Conservation (phyloP, 2,329 filamentous ascomycete species). For the Thielaviopsis populi region DNA sequence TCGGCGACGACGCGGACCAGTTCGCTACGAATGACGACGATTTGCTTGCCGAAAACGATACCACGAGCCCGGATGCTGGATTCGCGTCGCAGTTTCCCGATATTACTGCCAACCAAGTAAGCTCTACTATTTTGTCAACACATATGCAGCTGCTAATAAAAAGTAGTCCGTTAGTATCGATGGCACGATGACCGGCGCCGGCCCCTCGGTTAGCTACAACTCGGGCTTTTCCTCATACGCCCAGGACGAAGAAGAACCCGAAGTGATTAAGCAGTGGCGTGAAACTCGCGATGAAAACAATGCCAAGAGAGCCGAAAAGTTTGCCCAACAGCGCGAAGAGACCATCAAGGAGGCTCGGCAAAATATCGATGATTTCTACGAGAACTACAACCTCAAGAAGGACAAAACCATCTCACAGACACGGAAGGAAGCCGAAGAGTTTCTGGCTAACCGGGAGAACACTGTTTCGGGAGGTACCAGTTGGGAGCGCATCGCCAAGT, state of each 20-base stretch:
- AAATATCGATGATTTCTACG: constrained; percentile 98
- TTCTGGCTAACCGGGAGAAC: constrained; percentile 75
- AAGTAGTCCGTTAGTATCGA: constrained; percentile 54
- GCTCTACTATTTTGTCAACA: not conserved
- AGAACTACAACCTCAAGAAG: constrained; percentile 97
- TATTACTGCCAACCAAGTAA: constrained; percentile 55
- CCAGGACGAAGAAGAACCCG: constrained; percentile 61
- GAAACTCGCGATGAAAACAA: constrained; percentile 73
- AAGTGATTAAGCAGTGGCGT: constrained; percentile 84
- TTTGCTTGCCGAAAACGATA: constrained; percentile 43
- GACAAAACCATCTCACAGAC: constrained; percentile 86
- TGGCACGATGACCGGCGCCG: constrained; percentile 59
- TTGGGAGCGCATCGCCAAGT: constrained; percentile 95
- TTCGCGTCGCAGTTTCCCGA: constrained; percentile 59
- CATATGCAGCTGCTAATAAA: not conserved
- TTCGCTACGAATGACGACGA: constrained; percentile 66
- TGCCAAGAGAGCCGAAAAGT: constrained; percentile 70
- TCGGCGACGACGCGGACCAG: constrained; percentile 86
- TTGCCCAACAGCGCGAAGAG: constrained; percentile 65
- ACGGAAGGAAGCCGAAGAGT: constrained; percentile 82
- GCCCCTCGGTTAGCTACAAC: constrained; percentile 44
- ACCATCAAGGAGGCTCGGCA: constrained; percentile 80
- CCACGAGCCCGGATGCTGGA: constrained; percentile 66
- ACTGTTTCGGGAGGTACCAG: constrained; percentile 88
- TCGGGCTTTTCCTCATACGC: constrained; percentile 44